Evolutionary conservation across 306 rosid genomes (phyloP), one percentile per base, ranked within the genome.

Genomic region (Glycine tomentella): DNA sequence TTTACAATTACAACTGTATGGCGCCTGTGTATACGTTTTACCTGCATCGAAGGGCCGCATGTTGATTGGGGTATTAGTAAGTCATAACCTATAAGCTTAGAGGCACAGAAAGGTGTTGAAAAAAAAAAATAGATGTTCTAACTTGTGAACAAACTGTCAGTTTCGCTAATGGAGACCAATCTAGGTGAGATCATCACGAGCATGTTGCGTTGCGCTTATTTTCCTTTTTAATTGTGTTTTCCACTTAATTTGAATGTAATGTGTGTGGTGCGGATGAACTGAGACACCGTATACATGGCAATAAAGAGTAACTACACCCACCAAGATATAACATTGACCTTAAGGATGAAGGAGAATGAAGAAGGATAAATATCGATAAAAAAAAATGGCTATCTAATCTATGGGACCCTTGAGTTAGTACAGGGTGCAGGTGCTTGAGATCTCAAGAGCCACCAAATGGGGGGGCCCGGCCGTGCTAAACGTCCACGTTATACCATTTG

Each of bases 381-480:
- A 25, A 20, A 20, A 25, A 25, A 25, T 25, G 2, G 31, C 31
- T 25, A 2, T 25, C 31, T 25, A 25, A 25, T 25, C 31, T 25
- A 25, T 25, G 38, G 3, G 38, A 34, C 38, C 38, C 45, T 75
- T 12, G 2, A 20, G 67, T 9, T 20, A 16, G 78, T 53, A 44
- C 44, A 38, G 44, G 81, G 78, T 46, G 71, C 83, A 72, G 72
- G 72, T 72, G 83, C 13, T 57, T 49, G 46, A 50, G 78, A 76
- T 10, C 38, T 65, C 11, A 64, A 8, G 46, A 58, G 4, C 52
- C 61, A 53, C 55, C 62, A 64, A 56, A 8, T 13, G 8, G 67
- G 72, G 80, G 70, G 87, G 77, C 44, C 87, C 78, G 62, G 17
- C 56, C 84, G 69, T 80, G 81, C 53, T 59, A 74, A 74, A 50